A percentile compares a stretch with the other conserved stretches of the same genome.
Conservation (phyloP, 1,284 basidiomycete genomes). For the Ganoderma boninense region DNA sequence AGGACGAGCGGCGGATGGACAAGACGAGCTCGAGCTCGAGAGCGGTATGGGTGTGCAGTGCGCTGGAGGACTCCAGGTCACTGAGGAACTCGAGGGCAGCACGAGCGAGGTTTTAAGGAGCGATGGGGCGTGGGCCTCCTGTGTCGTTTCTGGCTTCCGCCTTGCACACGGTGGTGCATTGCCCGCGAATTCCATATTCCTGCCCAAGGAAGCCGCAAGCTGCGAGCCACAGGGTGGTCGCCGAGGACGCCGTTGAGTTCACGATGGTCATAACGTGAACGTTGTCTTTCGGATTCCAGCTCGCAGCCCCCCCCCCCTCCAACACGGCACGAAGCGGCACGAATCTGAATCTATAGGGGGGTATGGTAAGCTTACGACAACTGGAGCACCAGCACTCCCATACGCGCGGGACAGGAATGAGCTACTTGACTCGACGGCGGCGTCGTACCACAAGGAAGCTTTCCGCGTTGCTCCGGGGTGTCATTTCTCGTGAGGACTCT, state of each 20-base stretch:
- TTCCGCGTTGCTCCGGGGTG: no score
- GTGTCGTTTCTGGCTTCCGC: neutral
- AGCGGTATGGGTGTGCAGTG: neutral
- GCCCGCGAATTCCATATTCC: neutral
- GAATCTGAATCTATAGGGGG: no score
- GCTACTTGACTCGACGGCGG: no score
- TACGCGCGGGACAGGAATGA: no score
- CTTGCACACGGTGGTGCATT: neutral
- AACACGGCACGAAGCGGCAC: no score
- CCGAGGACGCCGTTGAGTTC: neutral
- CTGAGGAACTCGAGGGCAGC: neutral
- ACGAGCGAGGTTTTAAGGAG: neutral
- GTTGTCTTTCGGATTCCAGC: neutral
- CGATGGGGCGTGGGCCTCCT: neutral
- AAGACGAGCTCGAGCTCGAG: constrained; percentile 8
- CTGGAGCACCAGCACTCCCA: no score
- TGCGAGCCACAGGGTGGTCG: neutral
- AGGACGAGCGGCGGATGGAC: constrained; percentile 6
- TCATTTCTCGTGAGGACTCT: no score
- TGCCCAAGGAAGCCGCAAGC: neutral
- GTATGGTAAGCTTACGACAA: no score
- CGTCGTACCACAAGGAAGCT: no score
- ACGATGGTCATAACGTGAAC: neutral
- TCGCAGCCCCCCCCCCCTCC: no score
- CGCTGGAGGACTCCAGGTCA: constrained; percentile 31